A percentile compares a stretch with the other conserved stretches of the same genome.
Evolutionary conservation across 805 yeast genomes (phyloP).

Genomic region (Maudiozyma bulderi): DNA sequence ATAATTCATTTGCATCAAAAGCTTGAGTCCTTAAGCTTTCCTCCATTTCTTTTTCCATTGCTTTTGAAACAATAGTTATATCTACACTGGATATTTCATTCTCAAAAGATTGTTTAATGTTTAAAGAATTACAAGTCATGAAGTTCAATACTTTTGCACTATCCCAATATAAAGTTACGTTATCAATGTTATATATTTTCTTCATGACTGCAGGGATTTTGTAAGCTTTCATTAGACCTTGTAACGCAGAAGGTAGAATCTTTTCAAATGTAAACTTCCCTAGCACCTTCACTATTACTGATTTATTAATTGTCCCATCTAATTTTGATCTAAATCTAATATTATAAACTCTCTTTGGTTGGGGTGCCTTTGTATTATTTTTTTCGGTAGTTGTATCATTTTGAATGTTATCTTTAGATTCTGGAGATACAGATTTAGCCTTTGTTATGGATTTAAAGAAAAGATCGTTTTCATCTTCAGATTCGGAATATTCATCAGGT

Average conservation of each 20-base stretch:
- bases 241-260: constrained; percentile 22
- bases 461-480: constrained; percentile 20
- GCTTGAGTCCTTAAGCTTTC: constrained; percentile 3
- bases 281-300: constrained; percentile 21
- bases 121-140: constrained; percentile 26
- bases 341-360: constrained; percentile 17
- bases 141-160: constrained; percentile 22
- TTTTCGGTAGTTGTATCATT: neutral
- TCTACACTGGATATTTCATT: constrained; percentile 19
- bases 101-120: constrained; percentile 15
- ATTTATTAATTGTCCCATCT: constrained; percentile 20
- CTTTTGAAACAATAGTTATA: constrained; percentile 16
- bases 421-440: constrained; percentile 4
- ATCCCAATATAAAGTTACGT: constrained; percentile 22
- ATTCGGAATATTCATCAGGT: neutral
- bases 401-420: no score
- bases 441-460: constrained; percentile 17
- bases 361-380: neutral
- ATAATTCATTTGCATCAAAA: neutral
- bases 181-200: constrained; percentile 12
- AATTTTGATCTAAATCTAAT: constrained; percentile 21
- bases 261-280: constrained; percentile 21
- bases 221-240: constrained; percentile 15
- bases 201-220: constrained; percentile 11
- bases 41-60: constrained; percentile 12